phyloP scores from a whole-genome alignment of 164 flowering plant genomes.

The Macadamia integrifolia region DNA sequence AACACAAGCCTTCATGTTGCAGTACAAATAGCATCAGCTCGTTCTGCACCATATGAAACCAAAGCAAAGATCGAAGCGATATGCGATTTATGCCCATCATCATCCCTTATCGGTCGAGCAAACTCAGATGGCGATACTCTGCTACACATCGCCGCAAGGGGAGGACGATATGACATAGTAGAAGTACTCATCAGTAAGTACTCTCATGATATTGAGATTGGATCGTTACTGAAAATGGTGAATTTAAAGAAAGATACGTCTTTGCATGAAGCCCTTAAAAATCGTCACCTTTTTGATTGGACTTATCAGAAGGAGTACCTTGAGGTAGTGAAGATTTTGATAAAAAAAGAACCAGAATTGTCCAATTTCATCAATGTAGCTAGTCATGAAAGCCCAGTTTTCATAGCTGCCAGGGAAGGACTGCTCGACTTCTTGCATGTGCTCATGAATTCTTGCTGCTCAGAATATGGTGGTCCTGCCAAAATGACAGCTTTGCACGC shows the following conservation, averaged over 20 bases:
- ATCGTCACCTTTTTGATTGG: not conserved
- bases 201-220: not conserved
- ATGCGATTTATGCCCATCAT: not conserved
- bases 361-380: too few relatives aligned
- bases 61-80: not conserved
- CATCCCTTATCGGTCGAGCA: not conserved
- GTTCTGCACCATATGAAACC: too few relatives aligned
- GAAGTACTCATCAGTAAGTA: not conserved
- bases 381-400: not conserved
- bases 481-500: not conserved
- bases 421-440: not conserved
- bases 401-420: not conserved
- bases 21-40: not conserved
- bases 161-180: not conserved
- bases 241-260: not conserved
- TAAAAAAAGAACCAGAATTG: not conserved
- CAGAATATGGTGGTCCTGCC: not conserved
- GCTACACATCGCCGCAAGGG: constrained; percentile 9
- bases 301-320: too few relatives aligned
- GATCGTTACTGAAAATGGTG: not conserved
- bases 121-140: constrained; percentile 7
- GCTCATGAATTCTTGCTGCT: not conserved
- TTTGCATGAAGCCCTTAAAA: not conserved
- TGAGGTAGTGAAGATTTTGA: not conserved
- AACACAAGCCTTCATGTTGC: constrained; percentile 9